Evolutionary conservation across 2,329 filamentous ascomycete species (phyloP), one percentile per base, ranked within the genome.

Genomic region (Pseudocercospora musae): DNA sequence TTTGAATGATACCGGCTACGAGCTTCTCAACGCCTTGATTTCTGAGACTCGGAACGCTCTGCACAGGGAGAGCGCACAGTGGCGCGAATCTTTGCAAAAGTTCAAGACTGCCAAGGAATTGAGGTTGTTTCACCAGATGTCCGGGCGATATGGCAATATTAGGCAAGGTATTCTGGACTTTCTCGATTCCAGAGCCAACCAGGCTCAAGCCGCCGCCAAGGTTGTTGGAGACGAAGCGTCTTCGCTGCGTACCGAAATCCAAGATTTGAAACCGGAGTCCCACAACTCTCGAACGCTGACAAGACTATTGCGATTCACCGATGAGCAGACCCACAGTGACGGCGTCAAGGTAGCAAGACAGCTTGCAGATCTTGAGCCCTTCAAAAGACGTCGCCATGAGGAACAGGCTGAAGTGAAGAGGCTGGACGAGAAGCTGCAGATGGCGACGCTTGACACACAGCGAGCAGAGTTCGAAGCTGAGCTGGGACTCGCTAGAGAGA

Each of bases 241-340:
- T 18, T 27, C 29, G 31, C 18, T 54, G 11, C 27, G 21, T 8
- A n/a, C 52, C n/a, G 15, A 37, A 23, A 54, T 54, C 4, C 15
- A 37, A 23, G 27, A 21, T 15, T 4, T 25, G 27, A 33, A 54
- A 25, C 9, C 27, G 10, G 52, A 54, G 10, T 46, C 62, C 0
- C 67, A 69, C 52, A 27, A 59, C 10, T 61, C 63, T 21, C 56
- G 67, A 25, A 57, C 21, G 42, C 58, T 69, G 20, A 66, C 65
- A 23, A 58, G 63, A 46, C 29, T 62, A n/a, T 58, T 64, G 9
- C 65, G 62, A 40, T 63, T 65, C 42, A 44, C 56, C 5, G 58
- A 60, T 13, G 64, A 63, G 27, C 53, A 40, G n/a, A 58, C 48
- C 23, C 21, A 29, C n/a, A 10, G 15, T 13, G 48, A 52, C 11